These are phyloP conservation scores for Hirschfeldia incana DNA, from an alignment of 345 rosid species.

Conservation along the genomic window DNA sequence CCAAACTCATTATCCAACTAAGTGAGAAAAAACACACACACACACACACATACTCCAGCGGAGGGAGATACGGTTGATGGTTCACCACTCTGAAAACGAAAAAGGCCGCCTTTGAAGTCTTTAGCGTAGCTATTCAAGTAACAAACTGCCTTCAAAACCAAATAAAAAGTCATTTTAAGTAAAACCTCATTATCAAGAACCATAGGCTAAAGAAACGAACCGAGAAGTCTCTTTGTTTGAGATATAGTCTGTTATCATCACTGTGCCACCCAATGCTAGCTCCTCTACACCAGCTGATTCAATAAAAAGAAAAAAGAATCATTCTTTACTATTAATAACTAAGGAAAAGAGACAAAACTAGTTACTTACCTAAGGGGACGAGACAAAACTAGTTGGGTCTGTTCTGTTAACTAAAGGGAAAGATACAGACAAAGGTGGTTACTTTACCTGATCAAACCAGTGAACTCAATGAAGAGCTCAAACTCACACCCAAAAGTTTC, in stretches of 20 bases:
- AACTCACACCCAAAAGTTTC: constrained; percentile 75
- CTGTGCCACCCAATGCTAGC: constrained; percentile 97
- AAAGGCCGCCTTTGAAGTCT: constrained; percentile 80
- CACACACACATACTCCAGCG: constrained; percentile 36
- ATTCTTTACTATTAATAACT: background rate
- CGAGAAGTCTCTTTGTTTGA: constrained; percentile 77
- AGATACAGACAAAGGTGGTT: background rate
- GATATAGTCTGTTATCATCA: constrained; percentile 86
- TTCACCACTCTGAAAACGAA: constrained; percentile 83
- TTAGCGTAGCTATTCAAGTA: constrained; percentile 71
- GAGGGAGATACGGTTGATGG: constrained; percentile 60
- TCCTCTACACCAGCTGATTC: constrained; percentile 79
- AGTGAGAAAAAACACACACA: background rate
- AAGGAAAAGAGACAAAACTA: too few relatives aligned
- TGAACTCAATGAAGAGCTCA: constrained; percentile 84
- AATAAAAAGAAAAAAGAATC: background rate
- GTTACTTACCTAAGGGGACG: too few relatives aligned
- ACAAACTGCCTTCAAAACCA: constrained; percentile 78
- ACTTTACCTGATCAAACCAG: constrained; percentile 74
- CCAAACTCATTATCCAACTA: constrained; percentile 2
- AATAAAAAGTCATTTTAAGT: background rate
- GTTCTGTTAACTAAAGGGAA: background rate
- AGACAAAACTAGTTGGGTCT: too few relatives aligned
- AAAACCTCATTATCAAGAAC: background rate
- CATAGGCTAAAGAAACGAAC: constrained; percentile 39